A percentile compares a stretch with the other conserved stretches of the same genome.
These are phyloP conservation scores for Phytophthora boehmeriae DNA, from an alignment of 352 stramenopile species.

Conservation along the genomic window DNA sequence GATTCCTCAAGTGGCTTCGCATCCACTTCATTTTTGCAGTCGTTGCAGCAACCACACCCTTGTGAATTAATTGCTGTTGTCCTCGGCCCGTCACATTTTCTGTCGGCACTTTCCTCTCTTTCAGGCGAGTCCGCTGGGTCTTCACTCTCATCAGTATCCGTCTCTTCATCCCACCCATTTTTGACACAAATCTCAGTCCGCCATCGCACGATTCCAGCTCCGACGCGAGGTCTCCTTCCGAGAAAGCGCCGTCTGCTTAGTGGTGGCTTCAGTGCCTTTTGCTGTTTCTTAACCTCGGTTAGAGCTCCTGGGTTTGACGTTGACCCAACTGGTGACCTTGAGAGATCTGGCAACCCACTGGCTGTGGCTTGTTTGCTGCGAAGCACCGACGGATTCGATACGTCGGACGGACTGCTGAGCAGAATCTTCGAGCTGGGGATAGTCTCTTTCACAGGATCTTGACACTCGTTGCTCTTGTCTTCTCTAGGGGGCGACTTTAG, in stretches of 20 bases:
- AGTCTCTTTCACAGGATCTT: neutral
- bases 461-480: neutral
- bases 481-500: neutral
- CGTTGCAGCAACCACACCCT: slow-evolving; percentile 9
- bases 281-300: neutral
- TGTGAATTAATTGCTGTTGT: neutral
- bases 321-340: neutral
- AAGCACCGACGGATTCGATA: slow-evolving; percentile 19
- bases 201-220: slow-evolving; percentile 33
- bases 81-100: neutral
- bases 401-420: slow-evolving; percentile 31
- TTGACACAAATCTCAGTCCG: slow-evolving; percentile 7
- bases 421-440: slow-evolving; percentile 7
- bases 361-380: slow-evolving; percentile 18
- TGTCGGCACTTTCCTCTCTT: neutral
- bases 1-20: slow-evolving; percentile 13
- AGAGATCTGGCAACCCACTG: slow-evolving; percentile 20
- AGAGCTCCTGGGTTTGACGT: neutral
- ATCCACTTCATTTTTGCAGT: neutral
- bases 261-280: slow-evolving; percentile 12
- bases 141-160: slow-evolving; percentile 31
- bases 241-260: slow-evolving; percentile 14
- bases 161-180: slow-evolving; percentile 13
- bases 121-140: slow-evolving; percentile 7
- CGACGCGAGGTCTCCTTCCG: slow-evolving; percentile 20